Evolutionary conservation across 805 yeast species (phyloP), one percentile per base, ranked within the genome.

Genomic region (Suhomyces xylopsoci): DNA sequence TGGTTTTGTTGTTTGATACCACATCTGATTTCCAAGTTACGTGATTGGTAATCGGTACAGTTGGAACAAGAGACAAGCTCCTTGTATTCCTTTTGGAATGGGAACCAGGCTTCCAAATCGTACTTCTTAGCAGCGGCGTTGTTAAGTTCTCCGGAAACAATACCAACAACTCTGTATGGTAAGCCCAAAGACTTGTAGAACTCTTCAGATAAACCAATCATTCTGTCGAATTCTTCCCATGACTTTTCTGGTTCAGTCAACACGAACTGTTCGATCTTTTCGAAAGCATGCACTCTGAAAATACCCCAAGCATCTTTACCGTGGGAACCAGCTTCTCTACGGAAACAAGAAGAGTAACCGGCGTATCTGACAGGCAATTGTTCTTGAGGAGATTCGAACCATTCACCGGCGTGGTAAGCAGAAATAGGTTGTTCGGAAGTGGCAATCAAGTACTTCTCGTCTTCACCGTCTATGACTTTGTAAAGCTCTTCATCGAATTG

Each of bases 231-330:
- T 80, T 94, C 98, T 58, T 81, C 84, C 98, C 98, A 93, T 5
- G 98, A 93, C 68, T 92, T 90, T 71, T 92, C 98, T 52, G 99
- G 99, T 79, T 94, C 99, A 57, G 98, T 87, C 64, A 94, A 71
- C 62, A 88, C 86, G 69, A 94, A 94, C 77, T 94, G 99, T 79
- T 94, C 99, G 66, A 94, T 90, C 78, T 94, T 94, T 79, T 94
- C 99, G 68, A 94, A 94, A 57, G 96, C 96, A 70, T 94, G 99
- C 54, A 94, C 98, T 78, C 99, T 88, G 85, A 94, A 94, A 60
- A 94, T 91, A 77, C 99, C 99, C 99, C 99, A 94, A 48, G 99
- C 99, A 68, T 94, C 99, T 73, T 93, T 93, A 73, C 99, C 99
- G 67, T 93, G 98, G 60, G 97, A 87, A 62, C 99, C 99, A 54